Percentiles rank a stretch among this genome's conserved stretches.
Conservation (phyloP, 805 yeast species). For the Isabelozyma rhagii region DNA sequence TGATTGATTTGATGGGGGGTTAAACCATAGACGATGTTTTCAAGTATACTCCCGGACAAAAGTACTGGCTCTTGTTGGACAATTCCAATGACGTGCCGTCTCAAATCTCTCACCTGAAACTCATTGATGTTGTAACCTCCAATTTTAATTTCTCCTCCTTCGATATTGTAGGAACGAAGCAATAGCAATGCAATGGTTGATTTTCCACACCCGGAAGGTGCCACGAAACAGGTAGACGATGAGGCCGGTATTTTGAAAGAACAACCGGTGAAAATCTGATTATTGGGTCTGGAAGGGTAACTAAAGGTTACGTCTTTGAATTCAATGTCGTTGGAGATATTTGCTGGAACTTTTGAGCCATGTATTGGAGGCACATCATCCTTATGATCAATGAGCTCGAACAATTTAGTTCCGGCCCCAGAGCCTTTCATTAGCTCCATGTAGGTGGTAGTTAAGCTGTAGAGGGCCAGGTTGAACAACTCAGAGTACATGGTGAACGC, state of each 20-base stretch:
- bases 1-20: slow-evolving; percentile 31
- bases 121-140: slow-evolving; percentile 50
- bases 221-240: slow-evolving; percentile 44
- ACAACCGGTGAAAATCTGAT: slow-evolving; percentile 35
- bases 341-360: slow-evolving; percentile 24
- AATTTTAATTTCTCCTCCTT: slow-evolving; percentile 45
- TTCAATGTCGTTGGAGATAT: slow-evolving; percentile 28
- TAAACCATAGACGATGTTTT: slow-evolving; percentile 54
- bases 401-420: slow-evolving; percentile 44
- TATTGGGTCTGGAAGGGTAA: slow-evolving; percentile 39
- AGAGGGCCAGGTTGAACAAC: slow-evolving; percentile 41
- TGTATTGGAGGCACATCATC: slow-evolving; percentile 33
- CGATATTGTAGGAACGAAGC: slow-evolving; percentile 51
- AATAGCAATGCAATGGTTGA: slow-evolving; percentile 54
- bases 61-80: slow-evolving; percentile 64
- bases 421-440: slow-evolving; percentile 47
- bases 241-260: slow-evolving; percentile 32
- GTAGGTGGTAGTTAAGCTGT: slow-evolving; percentile 43
- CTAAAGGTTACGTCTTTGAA: slow-evolving; percentile 39
- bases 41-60: slow-evolving; percentile 52
- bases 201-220: slow-evolving; percentile 63
- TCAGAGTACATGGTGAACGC: slow-evolving; percentile 46
- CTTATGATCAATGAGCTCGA: slow-evolving; percentile 38
- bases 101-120: slow-evolving; percentile 47
- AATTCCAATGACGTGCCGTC: slow-evolving; percentile 49